Conservation (phyloP, 805 yeast genomes). For the Lipomyces starkeyi region DNA sequence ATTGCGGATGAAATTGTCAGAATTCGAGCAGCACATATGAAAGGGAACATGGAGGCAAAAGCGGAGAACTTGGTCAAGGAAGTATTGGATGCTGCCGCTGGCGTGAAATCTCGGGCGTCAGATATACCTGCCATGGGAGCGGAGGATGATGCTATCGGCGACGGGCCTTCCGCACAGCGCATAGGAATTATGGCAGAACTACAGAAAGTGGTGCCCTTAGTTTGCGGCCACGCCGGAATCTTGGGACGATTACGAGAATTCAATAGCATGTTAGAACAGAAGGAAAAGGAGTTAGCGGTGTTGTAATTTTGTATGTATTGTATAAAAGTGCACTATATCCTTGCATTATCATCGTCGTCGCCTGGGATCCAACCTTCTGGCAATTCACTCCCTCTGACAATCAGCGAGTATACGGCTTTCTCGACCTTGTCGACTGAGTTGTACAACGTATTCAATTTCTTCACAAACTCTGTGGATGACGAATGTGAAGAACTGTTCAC, state of each 20-base stretch:
- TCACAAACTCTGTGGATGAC: conserved; percentile 24
- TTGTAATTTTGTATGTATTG: neutral
- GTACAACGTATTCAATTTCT: conserved; percentile 34
- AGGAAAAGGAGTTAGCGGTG: conserved; percentile 3
- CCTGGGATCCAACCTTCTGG: conserved; percentile 24
- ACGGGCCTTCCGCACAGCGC: conserved; percentile 1
- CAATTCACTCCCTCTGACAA: conserved; percentile 25
- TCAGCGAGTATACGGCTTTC: conserved; percentile 33
- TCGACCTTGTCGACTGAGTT: conserved; percentile 40
- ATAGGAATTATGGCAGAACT: conserved; percentile 26
- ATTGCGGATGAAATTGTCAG: conserved; percentile 12
- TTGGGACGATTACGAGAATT: conserved; percentile 25
- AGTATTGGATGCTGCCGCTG: conserved; percentile 16
- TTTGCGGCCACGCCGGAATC: conserved; percentile 25
- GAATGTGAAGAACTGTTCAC: conserved; percentile 7
- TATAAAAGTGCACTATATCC: neutral
- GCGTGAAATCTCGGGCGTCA: conserved; percentile 20
- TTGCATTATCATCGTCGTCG: neutral
- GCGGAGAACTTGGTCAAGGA: conserved; percentile 14
- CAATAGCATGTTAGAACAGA: conserved; percentile 23
- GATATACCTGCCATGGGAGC: conserved; percentile 2
- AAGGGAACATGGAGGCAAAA: conserved; percentile 2
- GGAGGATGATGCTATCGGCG: neutral
- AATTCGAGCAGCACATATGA: conserved; percentile 19
- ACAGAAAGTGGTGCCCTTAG: conserved; percentile 26